Evolutionary conservation across 192 early-diverging fungal species (phyloP).

Genomic region (Backusella liffmaniae): DNA sequence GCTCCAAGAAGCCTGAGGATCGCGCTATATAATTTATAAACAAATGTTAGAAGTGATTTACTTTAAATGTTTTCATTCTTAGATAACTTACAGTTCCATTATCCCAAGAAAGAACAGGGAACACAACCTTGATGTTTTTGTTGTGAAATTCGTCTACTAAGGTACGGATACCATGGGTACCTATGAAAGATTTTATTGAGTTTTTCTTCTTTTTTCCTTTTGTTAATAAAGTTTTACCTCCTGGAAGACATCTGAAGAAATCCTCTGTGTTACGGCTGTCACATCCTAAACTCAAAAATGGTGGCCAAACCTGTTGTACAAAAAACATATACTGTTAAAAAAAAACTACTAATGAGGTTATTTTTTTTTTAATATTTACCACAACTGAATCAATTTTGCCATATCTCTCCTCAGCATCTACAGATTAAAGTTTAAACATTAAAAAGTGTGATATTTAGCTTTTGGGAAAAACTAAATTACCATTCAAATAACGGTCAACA

Average conservation of each 20-base stretch:
- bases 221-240: conserved; percentile 6
- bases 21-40: conserved; percentile 1
- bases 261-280: conserved; percentile 31
- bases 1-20: conserved; percentile 25
- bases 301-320: conserved; percentile 19
- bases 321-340: not conserved
- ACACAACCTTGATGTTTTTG: conserved; percentile 8
- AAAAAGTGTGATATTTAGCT: not conserved
- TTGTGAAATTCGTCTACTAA: conserved; percentile 19
- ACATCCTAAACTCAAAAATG: conserved; percentile 18
- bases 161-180: conserved; percentile 15
- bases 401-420: conserved; percentile 14
- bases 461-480: not conserved
- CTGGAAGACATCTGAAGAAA: conserved; percentile 22
- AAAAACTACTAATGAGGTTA: not conserved
- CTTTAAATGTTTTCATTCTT: not conserved
- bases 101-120: conserved; percentile 18
- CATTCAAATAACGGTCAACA: conserved; percentile 18
- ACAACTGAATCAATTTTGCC: conserved; percentile 24
- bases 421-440: not conserved
- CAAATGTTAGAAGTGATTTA: not conserved
- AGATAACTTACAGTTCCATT: conserved; percentile 23
- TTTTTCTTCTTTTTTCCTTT: not conserved
- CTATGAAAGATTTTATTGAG: not conserved
- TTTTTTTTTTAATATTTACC: not conserved